A percentile compares a stretch with the other conserved stretches of the same genome.
Evolutionary conservation across 768 basidiomycete species (phyloP).

Genomic region (Amanita fuliginea): DNA sequence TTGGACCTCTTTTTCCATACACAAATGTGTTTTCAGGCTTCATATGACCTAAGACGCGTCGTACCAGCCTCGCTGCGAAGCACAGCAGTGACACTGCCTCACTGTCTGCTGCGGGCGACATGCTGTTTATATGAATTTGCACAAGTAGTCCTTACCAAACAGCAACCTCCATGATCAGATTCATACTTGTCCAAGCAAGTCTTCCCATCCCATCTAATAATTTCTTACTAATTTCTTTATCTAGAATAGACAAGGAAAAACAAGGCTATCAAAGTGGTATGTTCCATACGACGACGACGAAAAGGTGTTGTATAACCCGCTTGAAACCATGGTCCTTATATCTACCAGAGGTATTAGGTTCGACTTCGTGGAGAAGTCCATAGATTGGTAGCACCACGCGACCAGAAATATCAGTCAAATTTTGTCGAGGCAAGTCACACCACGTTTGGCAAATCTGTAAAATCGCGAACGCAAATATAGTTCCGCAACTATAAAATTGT

Average conservation of each 20-base stretch:
- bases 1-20: too few relatives aligned
- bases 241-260: conserved; percentile 98
- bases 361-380: conserved; percentile 95
- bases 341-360: conserved; percentile 38
- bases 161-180: conserved; percentile 69
- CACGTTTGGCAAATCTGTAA: conserved; percentile 2
- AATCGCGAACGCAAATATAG: conserved; percentile 27
- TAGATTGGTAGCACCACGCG: conserved; percentile 87
- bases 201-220: not conserved
- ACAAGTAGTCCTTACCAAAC: conserved; percentile 3
- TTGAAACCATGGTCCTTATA: not conserved
- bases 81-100: too few relatives aligned
- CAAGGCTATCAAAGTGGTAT: conserved; percentile 96
- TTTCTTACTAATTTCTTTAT: not conserved
- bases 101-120: too few relatives aligned
- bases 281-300: conserved; percentile 98
- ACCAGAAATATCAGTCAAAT: conserved; percentile 98
- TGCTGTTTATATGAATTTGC: conserved; percentile 9
- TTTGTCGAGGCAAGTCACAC: conserved; percentile 82
- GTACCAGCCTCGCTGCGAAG: too few relatives aligned
- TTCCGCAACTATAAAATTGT: conserved; percentile 98
- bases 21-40: too few relatives aligned
- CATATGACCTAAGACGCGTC: too few relatives aligned
- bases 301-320: conserved; percentile 47
- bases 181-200: conserved; percentile 87